Evolutionary conservation across 1,284 basidiomycete genomes (phyloP), one percentile per base, ranked within the genome.

Genomic region (Ganoderma lucidum): DNA sequence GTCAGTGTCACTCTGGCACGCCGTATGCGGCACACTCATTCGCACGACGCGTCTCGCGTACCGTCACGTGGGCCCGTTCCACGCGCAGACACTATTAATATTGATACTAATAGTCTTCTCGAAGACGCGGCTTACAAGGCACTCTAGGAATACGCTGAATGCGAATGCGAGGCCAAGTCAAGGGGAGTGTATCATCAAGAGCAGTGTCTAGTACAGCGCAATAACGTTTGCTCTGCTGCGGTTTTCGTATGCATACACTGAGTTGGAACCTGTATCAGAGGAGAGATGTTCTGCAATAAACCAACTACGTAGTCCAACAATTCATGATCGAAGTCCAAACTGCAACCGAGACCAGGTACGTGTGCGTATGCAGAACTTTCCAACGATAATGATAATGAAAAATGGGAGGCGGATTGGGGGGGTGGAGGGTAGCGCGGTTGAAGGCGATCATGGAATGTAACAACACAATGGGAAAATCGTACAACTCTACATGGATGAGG

Each of bases 371-470:
- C 59, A 65, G 51, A 45, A 28, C 53, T 64, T 35, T 48, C 63
- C 48, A 28, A 28, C 48, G 42, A 44, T 44, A 44, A 32, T 55
- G 35, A 68, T 68, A 68, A 68, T 68, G 67, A 42, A 62, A 45
- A 23, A 35, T 51, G 44, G 17, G 9, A 39, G 51, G 12, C 42
- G 32, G 28, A 63, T 30, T 41, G 6, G n/a, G 19, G 4, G 6
- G 10, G 19, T 48, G 19, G 37, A 32, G 44, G 62, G 32, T 19
- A 6, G 59, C 56, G 42, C 45, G 8, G 23, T 51, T 28, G 23
- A 28, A 44, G 23, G 51, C 17, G 61, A 63, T 42, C 42, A 39
- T 37, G 58, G 17, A 64, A 28, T 42, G 62, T 12, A 63, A 67
- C 67, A 68, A 68, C 67, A 68, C 58, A 15, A 23, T 2, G 23